Base-by-base conservation (phyloP, 75 land plant species). In the Cupressus sempervirens region DNA sequence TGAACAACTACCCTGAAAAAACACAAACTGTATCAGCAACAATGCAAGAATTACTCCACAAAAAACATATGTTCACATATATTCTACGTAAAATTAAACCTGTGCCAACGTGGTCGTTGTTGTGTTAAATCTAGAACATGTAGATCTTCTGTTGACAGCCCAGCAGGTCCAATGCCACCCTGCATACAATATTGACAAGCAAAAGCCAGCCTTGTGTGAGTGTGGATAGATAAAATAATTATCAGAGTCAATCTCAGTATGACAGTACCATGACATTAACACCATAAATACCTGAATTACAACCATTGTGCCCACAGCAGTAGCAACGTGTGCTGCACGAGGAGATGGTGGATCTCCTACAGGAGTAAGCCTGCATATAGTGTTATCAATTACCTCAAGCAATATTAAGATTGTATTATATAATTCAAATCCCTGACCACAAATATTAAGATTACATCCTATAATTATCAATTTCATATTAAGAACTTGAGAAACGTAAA, bases 111-210 rank as follows among this genome's bases (percentile, higher is more conserved):
- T 41, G 99, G 98, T 52, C 94, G 91, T 85, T 92, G 95, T 84
- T 94, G 98, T 83, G 99, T 97, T 14, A 97, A 91, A 72, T 97
- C 99, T 40, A 97, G 91, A 88, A 97, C 99, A 92, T 97, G 99
- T 86, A 97, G 93, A 88, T 97, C 99, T 90, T 96, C 99, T n/a
- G 96, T 89, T 83, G 98, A 97, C 76, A 97, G 88, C 26, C 99
- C 99, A 87, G 98, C 92, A 83, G 99, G 99, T 56, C 99, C 99
- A 89, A 97, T 97, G 23, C 99, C 99, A 87, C 99, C 99, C 99
- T 97, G 86, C 10, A 82, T 82, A 62, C 41, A 83, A 86, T 26
- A 36, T 32, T 41, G 16, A 30, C 34, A 82, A 83, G 81, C 81
- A 58, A 76, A 30, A 74, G 40, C 18, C 29, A 87, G 40, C 45